These are phyloP conservation scores for Erucastrum elatum DNA, from an alignment of 345 rosid genomes.

Conservation along the genomic window DNA sequence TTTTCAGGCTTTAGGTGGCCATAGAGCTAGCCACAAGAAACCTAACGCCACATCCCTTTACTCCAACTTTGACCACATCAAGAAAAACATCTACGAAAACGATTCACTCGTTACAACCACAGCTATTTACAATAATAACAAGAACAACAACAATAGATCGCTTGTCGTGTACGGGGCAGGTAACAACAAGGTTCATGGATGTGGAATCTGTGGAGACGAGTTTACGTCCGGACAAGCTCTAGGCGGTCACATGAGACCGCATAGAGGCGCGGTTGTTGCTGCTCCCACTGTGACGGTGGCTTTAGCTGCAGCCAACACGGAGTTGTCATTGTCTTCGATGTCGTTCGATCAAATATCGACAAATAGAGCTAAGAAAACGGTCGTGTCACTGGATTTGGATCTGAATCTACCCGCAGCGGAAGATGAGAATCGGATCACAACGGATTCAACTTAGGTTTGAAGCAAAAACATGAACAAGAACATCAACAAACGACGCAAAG, in stretches of 20 bases:
- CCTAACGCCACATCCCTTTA: constrained; percentile 46
- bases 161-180: constrained; percentile 22
- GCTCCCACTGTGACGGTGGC: constrained; percentile 25
- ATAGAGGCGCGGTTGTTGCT: constrained; percentile 47
- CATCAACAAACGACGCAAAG: constrained; percentile 38
- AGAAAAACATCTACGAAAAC: constrained; percentile 42
- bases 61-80: constrained; percentile 28
- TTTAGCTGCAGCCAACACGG: constrained; percentile 35
- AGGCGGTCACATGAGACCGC: constrained; percentile 98
- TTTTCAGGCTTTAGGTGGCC: constrained; percentile 96
- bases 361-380: constrained; percentile 43
- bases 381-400: constrained; percentile 72
- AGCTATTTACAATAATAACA: constrained; percentile 42
- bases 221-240: constrained; percentile 93
- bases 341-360: constrained; percentile 42
- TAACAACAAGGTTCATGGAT: constrained; percentile 71
- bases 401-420: constrained; percentile 95
- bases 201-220: constrained; percentile 85
- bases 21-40: constrained; percentile 96
- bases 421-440: constrained; percentile 52
- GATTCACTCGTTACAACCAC: constrained; percentile 58
- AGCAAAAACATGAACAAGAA: constrained; percentile 50
- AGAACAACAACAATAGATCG: constrained; percentile 32
- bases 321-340: constrained; percentile 49
- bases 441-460: constrained; percentile 52